phyloP scores from a whole-genome alignment of 1,139 yeast species.

The Maudiozyma humilis region DNA sequence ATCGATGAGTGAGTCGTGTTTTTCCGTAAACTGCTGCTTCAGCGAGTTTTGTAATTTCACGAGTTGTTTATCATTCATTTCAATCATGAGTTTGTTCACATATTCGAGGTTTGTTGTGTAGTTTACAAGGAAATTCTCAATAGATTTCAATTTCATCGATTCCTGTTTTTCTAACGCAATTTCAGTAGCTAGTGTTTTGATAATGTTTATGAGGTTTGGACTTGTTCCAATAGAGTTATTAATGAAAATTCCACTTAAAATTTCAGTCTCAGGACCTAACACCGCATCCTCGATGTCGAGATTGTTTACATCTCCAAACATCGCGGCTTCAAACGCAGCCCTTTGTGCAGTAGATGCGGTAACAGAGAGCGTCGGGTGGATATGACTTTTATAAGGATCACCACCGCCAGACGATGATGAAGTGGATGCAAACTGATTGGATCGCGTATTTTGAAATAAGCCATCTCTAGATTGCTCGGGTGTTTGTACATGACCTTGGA shows the following conservation, averaged over 20 bases:
- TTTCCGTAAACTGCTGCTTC: constrained; percentile 19
- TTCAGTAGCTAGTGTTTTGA: constrained; percentile 40
- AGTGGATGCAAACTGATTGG: neutral
- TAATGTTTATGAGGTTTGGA: constrained; percentile 43
- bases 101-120: constrained; percentile 30
- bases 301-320: constrained; percentile 70
- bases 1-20: constrained; percentile 19
- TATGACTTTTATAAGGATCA: too few species aligned
- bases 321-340: constrained; percentile 57
- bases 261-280: constrained; percentile 47
- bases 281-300: constrained; percentile 48
- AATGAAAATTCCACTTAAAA: constrained; percentile 54
- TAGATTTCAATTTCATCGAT: constrained; percentile 37
- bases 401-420: too few species aligned
- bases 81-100: constrained; percentile 19
- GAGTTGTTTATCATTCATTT: constrained; percentile 22
- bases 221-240: constrained; percentile 54
- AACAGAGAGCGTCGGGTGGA: neutral
- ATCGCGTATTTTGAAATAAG: neutral
- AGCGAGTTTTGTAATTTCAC: constrained; percentile 17
- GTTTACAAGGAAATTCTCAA: constrained; percentile 33
- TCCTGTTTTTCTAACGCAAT: constrained; percentile 40
- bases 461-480: neutral
- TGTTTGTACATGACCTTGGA: neutral
- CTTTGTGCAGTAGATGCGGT: constrained; percentile 25